Evolutionary conservation across 2,329 filamentous ascomycete genomes (phyloP), one percentile per base, ranked within the genome.

Genomic region (Trichoderma afroharzianum): DNA sequence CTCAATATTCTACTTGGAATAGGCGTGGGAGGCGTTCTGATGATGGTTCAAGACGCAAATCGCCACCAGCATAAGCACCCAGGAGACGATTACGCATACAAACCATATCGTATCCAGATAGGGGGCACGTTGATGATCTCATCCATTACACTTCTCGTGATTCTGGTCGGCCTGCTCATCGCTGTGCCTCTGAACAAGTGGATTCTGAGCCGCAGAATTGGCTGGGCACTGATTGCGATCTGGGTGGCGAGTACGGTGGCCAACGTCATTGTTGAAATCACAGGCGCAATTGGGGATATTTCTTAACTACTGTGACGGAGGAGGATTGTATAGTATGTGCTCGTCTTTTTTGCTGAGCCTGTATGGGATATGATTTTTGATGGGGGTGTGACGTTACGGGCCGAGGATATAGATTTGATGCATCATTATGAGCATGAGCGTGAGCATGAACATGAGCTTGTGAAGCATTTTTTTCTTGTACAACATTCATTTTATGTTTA

Each of bases 1-100:
- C 88, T 99, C 53, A 99, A 99, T 77, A 99, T 99, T 74, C 84
- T 99, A 0, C 88, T 99, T 4, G 96, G 96, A 0, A 95, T 99
- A 67, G 96, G 96, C n/a, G 85, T 98, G 4, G 93, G 92, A 30
- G 96, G 96, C 18, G 88, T 93, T 50, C 97, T 95, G 79, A 96
- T 98, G 88, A 95, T 93, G 71, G 86, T 97, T 18, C 87, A 87
- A 69, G 87, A 89, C 36, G 92, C 92, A 21, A 88, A 92, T 75
- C 85, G 88, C 73, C 85, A 85, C 67, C 89, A 93, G 73, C 81
- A 84, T 32, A 91, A 91, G 75, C 90, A 95, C 76, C 93, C 93
- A 0, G 84, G 89, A 21, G 82, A 84, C 72, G 87, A 89, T 5
- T 81, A 92, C 71, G 83, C 86, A 70, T 95, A 94, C 79, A 88